Percentiles rank a stretch among this genome's conserved stretches.
Conservation (phyloP, 768 basidiomycete species). For the Hericium erinaceus region DNA sequence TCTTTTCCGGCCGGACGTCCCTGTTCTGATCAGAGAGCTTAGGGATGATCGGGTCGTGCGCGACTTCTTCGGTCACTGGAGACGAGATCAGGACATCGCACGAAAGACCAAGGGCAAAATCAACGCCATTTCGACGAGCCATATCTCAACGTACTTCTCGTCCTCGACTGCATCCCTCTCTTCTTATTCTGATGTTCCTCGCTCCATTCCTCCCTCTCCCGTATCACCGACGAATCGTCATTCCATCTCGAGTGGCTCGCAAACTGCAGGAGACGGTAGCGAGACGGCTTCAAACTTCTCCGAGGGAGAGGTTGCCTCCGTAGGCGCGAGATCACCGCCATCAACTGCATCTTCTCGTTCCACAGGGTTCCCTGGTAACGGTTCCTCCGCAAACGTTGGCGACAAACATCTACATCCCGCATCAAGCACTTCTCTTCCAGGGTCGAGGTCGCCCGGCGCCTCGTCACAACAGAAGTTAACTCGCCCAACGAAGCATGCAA, state of each 20-base stretch:
- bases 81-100: conserved; percentile 55
- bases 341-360: conserved; percentile 2
- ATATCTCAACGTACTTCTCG: conserved; percentile 53
- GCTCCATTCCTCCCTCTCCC: conserved; percentile 6
- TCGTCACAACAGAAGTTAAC: background rate
- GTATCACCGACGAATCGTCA: background rate
- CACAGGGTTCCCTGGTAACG: background rate
- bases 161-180: conserved; percentile 25
- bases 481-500: background rate
- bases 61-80: conserved; percentile 77
- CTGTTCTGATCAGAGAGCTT: conserved; percentile 58
- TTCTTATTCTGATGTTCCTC: conserved; percentile 10
- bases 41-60: conserved; percentile 46
- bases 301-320: background rate
- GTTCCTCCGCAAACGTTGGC: background rate
- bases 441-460: background rate
- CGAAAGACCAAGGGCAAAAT: conserved; percentile 27
- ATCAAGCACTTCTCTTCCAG: background rate
- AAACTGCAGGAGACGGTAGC: background rate
- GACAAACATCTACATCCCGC: background rate
- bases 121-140: conserved; percentile 15
- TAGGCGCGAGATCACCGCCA: background rate
- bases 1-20: conserved; percentile 52
- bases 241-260: background rate
- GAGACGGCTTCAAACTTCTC: background rate